Evolutionary conservation across 1,284 basidiomycete species (phyloP), one percentile per base, ranked within the genome.

Genomic region (Rhizoctonia solani): DNA sequence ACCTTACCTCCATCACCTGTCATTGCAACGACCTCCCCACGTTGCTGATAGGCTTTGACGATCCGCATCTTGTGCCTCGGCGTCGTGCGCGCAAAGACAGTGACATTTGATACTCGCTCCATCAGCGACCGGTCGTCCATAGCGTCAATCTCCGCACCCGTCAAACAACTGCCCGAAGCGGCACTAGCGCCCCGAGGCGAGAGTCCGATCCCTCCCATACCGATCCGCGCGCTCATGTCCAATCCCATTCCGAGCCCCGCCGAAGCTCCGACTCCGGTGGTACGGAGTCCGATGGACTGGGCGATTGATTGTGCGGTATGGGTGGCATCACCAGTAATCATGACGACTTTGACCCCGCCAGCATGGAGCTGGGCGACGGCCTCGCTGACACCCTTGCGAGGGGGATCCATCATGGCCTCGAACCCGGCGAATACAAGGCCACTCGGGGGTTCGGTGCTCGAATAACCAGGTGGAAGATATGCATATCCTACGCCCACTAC

Each of bases 11-110:
- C 95, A 76, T 98, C 95, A 19, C 95, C 95, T 1, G 95, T 98
- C 96, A 98, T 98, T 11, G 94, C 96, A 0, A 98, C 95, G 1
- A 98, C 87, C 2, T 86, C 87, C 0, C 95, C 95, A 54, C 90
- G 82, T 69, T 87, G 79, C 80, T 98, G 95, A 77, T 93, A 93
- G 25, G 95, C 95, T 75, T 92, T 88, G 39, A 98, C 89, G 74
- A 98, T 98, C 53, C 89, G 86, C 94, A 98, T 96, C 81, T 98
- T 98, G 78, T 98, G 96, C 74, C 91, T 85, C 66, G 95, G 95
- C 50, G 95, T 97, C 74, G 95, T 97, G 72, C 95, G 81, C 54
- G 96, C 95, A 81, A 96, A 99, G 41, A 98, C 93, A 58, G 87
- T 90, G 14, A 97, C 86, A 47, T 76, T 81, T 11, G 72, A 71